Conservation (phyloP, 768 basidiomycete species). For the Hericium alpestre region DNA sequence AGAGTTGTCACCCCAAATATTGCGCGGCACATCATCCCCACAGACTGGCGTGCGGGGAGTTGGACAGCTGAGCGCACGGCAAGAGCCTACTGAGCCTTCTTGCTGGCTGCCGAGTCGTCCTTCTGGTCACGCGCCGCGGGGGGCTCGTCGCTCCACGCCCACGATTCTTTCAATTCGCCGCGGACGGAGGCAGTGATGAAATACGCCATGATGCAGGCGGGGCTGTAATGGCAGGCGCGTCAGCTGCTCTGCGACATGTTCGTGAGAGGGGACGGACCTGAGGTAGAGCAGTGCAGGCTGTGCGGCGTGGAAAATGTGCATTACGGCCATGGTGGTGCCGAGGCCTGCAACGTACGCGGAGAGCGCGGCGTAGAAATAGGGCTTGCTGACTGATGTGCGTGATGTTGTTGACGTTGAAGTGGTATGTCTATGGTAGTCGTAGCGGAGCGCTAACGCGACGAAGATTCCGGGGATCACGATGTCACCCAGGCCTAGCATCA, state of each 20-base stretch:
- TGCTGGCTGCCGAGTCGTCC: conserved; percentile 1
- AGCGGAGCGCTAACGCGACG: conserved; percentile 77
- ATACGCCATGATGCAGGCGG: conserved; percentile 69
- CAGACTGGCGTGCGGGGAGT: no score
- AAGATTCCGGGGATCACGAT: conserved; percentile 62
- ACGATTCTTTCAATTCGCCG: conserved; percentile 63
- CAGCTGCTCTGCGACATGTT: not conserved
- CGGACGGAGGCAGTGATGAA: conserved; percentile 42
- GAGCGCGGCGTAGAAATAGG: conserved; percentile 67
- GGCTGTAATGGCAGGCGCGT: conserved; percentile 30
- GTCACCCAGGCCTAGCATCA: conserved; percentile 90
- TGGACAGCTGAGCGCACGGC: no score
- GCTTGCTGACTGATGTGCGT: conserved; percentile 40
- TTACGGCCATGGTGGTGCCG: conserved; percentile 66
- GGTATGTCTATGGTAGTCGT: conserved; percentile 50
- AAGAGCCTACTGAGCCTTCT: no score
- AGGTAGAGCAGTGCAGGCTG: conserved; percentile 93
- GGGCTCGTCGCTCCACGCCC: conserved; percentile 58
- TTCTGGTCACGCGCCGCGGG: conserved; percentile 14
- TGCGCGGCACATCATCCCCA: no score
- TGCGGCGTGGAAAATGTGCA: conserved; percentile 66
- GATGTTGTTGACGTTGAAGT: conserved; percentile 8
- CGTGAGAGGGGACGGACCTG: conserved; percentile 37
- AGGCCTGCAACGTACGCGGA: conserved; percentile 68
- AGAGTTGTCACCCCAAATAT: no score